Base-by-base conservation (phyloP, 768 basidiomycete genomes). In the Podaxis carcinomalis region DNA sequence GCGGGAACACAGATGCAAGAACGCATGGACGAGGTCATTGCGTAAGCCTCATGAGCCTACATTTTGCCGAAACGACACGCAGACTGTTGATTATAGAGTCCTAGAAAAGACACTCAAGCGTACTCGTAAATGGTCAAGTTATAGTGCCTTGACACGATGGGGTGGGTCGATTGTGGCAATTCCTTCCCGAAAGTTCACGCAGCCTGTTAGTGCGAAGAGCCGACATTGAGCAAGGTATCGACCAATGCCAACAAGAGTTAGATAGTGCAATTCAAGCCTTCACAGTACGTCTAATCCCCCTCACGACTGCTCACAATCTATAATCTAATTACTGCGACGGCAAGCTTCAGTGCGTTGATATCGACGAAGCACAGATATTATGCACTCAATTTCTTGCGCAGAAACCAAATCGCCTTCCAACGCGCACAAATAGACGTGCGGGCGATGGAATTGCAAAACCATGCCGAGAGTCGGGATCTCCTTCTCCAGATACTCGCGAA, bases 211-310 rank as follows among this genome's bases (percentile, higher is more conserved):
- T 80, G 32, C 82, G 75, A 57, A 78, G 70, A 27, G 68, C 68
- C 1, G 80, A 82, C 21, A 83, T 85, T 39, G 77, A 72, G 53
- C 70, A 76, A n/a, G 77, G 77, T 5, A 73, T 85, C 39, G 76
- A 78, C 44, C 69, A 68, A 56, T 83, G 77, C 61, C 68, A 76
- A 37, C 66, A 67, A 14, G 80, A 84, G 19, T 69, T 84, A 28
- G 69, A 79, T 19, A 66, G 66, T 6, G 77, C 77, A 5, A 74
- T 83, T 63, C 72, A 73, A 36, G 68, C 73, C 32, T 75, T 84
- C 62, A 73, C 82, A 55, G 83, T 82, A 60, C 46, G 73, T 65
- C 32, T 1, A 35, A 54, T 6, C 4, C 3, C 39, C 51, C 27
- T 49, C 19, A 46, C 16, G 56, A 47, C 44, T 32, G 21, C 25